These are phyloP conservation scores for Penicillium sp. DNA, from an alignment of 2,329 filamentous ascomycete genomes.

Conservation along the genomic window DNA sequence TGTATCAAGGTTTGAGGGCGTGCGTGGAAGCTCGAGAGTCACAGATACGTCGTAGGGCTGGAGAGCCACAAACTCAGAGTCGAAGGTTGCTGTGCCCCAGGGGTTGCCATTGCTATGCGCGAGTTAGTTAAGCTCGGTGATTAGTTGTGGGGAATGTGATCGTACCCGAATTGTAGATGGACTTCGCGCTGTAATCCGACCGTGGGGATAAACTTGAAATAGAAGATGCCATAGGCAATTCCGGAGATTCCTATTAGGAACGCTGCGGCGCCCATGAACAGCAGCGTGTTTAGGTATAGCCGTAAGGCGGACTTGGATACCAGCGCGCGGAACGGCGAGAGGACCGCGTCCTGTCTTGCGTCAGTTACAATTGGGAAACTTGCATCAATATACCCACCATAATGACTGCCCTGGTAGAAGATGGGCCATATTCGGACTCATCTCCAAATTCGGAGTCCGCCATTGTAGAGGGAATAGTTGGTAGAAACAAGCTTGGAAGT, in stretches of 20 bases:
- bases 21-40: constrained; percentile 73
- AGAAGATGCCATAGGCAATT: constrained; percentile 66
- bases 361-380: constrained; percentile 18
- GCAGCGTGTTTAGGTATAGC: constrained; percentile 61
- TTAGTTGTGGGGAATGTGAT: background rate
- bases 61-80: constrained; percentile 60
- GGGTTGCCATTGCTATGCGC: constrained; percentile 46
- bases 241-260: constrained; percentile 59
- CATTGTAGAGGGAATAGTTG: constrained; percentile 15
- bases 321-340: constrained; percentile 55
- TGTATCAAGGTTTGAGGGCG: constrained; percentile 68
- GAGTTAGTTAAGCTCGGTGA: background rate
- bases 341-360: constrained; percentile 50
- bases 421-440: constrained; percentile 22
- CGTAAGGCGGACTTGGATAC: constrained; percentile 63
- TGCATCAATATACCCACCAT: constrained; percentile 11
- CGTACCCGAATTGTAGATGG: constrained; percentile 65
- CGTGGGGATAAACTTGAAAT: constrained; percentile 66
- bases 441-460: constrained; percentile 25
- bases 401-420: constrained; percentile 13
- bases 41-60: constrained; percentile 86
- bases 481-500: background rate
- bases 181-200: constrained; percentile 62
- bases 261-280: constrained; percentile 54
- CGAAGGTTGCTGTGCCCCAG: constrained; percentile 54